Evolutionary conservation across 495 filamentous ascomycete species (phyloP), one percentile per base, ranked within the genome.

Genomic region (Podospora pseudopauciseta): DNA sequence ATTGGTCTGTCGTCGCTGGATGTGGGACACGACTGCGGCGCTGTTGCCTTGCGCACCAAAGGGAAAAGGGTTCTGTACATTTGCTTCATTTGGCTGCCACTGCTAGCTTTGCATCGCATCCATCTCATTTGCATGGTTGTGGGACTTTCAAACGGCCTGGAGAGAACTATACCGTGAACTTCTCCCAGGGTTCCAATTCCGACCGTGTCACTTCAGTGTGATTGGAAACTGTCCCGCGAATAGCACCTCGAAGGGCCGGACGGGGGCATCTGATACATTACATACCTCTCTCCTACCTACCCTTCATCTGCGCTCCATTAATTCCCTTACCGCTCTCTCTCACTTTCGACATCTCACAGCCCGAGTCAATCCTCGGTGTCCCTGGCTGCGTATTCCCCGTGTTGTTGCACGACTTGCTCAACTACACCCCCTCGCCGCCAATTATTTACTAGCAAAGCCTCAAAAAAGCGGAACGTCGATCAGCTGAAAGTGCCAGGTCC

Each of bases 31-130:
- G 55, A 58, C 55, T 58, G 55, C 55, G 55, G 55, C 55, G 23
- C 55, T 58, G 55, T n/a, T 58, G 55, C 55, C 55, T 58, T 58
- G 55, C 23, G 23, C 55, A 49, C 55, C 23, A 58, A 58, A 58
- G 4, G 55, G 55, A 7, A 4, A 1, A 58, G 39, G 39, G 39
- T 49, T 49, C 39, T 49, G 39, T 49, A 49, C 39, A 5, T 49
- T 9, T 49, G 39, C 39, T 49, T 49, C 39, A 16, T 49, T 49
- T 49, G 39, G 39, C 39, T 49, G 39, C 5, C 39, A 49, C 39
- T 49, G 9, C 39, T 49, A 49, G 39, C 39, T 13, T 49, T 13
- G 39, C 39, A 49, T 49, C 39, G 39, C 39, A 18, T 49, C 39
- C 39, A 49, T 49, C 13, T 5, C 39, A 11, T 49, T 49, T 49